Evolutionary conservation across 176 grass and related monocot genomes (phyloP).

Genomic region (Zea luxurians): DNA sequence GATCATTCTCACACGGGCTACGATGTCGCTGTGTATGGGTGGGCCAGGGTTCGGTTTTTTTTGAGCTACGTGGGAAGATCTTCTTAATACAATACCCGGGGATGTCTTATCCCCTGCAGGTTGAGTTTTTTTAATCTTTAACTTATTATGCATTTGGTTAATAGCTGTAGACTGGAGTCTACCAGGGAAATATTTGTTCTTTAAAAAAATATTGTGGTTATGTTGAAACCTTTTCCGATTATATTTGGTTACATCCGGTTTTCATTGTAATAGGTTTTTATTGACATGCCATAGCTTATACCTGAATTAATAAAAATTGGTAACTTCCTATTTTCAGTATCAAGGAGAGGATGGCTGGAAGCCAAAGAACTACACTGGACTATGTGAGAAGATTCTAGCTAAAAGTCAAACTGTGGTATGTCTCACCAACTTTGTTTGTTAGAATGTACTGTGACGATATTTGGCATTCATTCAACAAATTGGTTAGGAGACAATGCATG

Average conservation of each 20-base stretch:
- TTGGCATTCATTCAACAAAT: slow-evolving; percentile 22
- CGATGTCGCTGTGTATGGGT: too few species aligned
- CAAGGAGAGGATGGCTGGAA: slow-evolving; percentile 93
- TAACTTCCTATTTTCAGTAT: slow-evolving; percentile 68
- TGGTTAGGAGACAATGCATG: slow-evolving; percentile 9
- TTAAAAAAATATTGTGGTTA: slow-evolving; percentile 18
- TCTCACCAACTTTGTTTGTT: slow-evolving; percentile 11
- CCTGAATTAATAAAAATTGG: slow-evolving; percentile 13
- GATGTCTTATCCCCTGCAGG: too few species aligned
- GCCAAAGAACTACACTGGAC: slow-evolving; percentile 77
- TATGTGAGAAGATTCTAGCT: slow-evolving; percentile 95
- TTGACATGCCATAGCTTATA: slow-evolving; percentile 21
- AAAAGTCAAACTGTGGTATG: slow-evolving; percentile 99
- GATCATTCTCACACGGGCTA: too few species aligned
- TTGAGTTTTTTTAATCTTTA: too few species aligned
- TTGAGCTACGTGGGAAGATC: too few species aligned
- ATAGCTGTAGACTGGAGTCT: slow-evolving; percentile 4
- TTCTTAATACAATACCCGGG: too few species aligned
- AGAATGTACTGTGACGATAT: slow-evolving; percentile 3
- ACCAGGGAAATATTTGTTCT: not conserved
- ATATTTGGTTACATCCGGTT: not conserved
- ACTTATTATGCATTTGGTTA: slow-evolving; percentile 7
- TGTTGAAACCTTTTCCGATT: not conserved
- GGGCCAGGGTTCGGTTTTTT: too few species aligned
- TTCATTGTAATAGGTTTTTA: slow-evolving; percentile 4